Base-by-base conservation (phyloP, 2,329 filamentous ascomycete genomes). In the Fusarium staphyleae region DNA sequence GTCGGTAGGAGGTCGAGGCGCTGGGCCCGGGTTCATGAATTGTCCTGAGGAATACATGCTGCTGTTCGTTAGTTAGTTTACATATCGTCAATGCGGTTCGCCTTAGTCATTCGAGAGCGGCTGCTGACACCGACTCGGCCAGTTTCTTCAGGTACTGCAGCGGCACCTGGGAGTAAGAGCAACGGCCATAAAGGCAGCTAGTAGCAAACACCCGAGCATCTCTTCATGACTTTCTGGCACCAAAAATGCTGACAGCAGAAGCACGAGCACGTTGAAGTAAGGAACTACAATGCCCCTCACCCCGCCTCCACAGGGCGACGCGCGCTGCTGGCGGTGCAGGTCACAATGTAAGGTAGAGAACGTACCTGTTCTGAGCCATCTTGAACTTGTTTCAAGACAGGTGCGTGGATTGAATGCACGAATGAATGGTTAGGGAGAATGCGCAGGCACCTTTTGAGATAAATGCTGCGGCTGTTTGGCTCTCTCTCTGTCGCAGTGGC, bases 1-100 rank as follows among this genome's bases (percentile, higher is more conserved):
- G 70, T 95, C 90, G 55, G 84, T 87, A 15, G 93, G 95, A 56
- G 95, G 93, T 68, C 90, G 88, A 63, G 95, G 95, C 65, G 95
- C 93, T 66, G 95, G 93, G 62, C 95, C 92, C 58, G 95, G 92
- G 75, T 98, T 98, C 90, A 98, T 96, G 78, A 98, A 98, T 74
- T 87, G 84, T 67, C 81, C 83, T 62, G 79, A 77, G 34, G 82
- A 76, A 70, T 86, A 87, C 66, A 82, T 74, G 70, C 82, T 86
- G 68, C 18, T 26, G 39, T 37, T 48, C 37, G 55, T 68, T 50
- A 68, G 65, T 52, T n/a, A n/a, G n/a, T n/a, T n/a, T 50, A 35
- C 47, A 26, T 28, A 34, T 37, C 32, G 15, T n/a, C 18, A 39
- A 48, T 37, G 33, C 29, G 22, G 35, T 32, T 39, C 14, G 16